Evolutionary conservation across 495 filamentous ascomycete genomes (phyloP), one percentile per base, ranked within the genome.

Genomic region (Coniosporium apollinis): DNA sequence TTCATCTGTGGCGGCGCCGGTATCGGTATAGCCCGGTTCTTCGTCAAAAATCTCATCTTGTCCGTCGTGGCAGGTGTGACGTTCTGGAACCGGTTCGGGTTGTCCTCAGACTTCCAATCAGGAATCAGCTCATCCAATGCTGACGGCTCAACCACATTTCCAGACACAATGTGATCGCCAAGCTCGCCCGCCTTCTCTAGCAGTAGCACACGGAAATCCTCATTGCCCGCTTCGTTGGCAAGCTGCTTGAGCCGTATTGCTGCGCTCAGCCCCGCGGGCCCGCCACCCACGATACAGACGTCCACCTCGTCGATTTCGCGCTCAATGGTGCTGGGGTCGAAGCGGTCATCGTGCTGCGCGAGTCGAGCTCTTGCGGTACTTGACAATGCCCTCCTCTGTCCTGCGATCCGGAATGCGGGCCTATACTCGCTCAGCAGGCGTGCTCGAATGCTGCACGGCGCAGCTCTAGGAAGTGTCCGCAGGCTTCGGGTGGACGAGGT

Each of bases 1-100:
- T 92, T 70, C 91, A 99, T 96, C 62, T 96, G 89, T 19, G 89
- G 91, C 15, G 89, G 91, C 4, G 75, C 67, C 3, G 89, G 89
- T 26, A 94, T 67, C 7, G 80, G 79, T 43, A 86, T 71, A 0
- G 83, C 65, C 18, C 64, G 66, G 32, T 61, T 78, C 61, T 85
- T 74, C n/a, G 87, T 96, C 33, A 99, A 62, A 56, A 94, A 94
- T 39, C 84, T 74, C 87, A 99, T 91, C 57, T 73, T 75, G 48
- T 96, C 89, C 13, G 62, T 62, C 38, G 70, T 75, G 5, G 84
- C 85, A 4, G 83, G 75, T 2, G 91, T 99, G 21, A 71, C 76
- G 55, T 78, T 59, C 46, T 82, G 67, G 57, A 96, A 99, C 37
- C 81, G 71, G 37, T 70, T 78, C 19, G 79, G 76, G 50, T 94